phyloP scores from a whole-genome alignment of 2,329 filamentous ascomycete species.

The Beauveria asiatica region DNA sequence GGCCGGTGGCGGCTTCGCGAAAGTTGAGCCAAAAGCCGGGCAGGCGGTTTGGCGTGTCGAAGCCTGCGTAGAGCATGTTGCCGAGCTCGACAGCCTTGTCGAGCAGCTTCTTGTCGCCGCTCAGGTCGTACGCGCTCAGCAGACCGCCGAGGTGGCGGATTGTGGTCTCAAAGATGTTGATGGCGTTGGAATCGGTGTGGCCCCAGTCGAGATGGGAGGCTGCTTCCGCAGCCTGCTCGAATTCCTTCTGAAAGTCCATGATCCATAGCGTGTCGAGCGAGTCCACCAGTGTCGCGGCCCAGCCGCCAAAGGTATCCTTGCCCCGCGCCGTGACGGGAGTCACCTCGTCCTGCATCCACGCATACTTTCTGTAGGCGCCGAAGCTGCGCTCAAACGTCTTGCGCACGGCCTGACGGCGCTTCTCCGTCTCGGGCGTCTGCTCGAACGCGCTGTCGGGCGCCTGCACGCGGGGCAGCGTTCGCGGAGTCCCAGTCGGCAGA shows the following conservation, averaged over 20 bases:
- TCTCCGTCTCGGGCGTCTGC: constrained; percentile 23
- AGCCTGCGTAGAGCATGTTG: constrained; percentile 52
- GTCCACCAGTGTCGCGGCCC: constrained; percentile 57
- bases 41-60: constrained; percentile 58
- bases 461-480: constrained; percentile 21
- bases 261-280: constrained; percentile 61
- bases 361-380: constrained; percentile 50
- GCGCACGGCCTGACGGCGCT: constrained; percentile 35
- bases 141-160: constrained; percentile 61
- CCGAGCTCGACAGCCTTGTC: constrained; percentile 53
- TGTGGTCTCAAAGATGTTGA: constrained; percentile 61
- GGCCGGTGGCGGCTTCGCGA: constrained; percentile 26
- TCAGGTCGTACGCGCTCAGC: constrained; percentile 59
- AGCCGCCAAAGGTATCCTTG: constrained; percentile 53
- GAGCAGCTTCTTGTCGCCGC: constrained; percentile 43
- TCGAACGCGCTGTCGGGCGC: constrained; percentile 30
- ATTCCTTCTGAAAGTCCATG: constrained; percentile 56
- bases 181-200: constrained; percentile 32
- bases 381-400: constrained; percentile 47
- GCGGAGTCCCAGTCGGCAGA: constrained; percentile 27
- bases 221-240: constrained; percentile 50
- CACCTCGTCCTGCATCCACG: constrained; percentile 56
- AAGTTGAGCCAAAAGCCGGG: constrained; percentile 42
- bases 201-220: constrained; percentile 52
- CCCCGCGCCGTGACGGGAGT: constrained; percentile 42